These are phyloP conservation scores for Apiospora phragmitis DNA, from an alignment of 2,329 filamentous ascomycete species.

Conservation along the genomic window DNA sequence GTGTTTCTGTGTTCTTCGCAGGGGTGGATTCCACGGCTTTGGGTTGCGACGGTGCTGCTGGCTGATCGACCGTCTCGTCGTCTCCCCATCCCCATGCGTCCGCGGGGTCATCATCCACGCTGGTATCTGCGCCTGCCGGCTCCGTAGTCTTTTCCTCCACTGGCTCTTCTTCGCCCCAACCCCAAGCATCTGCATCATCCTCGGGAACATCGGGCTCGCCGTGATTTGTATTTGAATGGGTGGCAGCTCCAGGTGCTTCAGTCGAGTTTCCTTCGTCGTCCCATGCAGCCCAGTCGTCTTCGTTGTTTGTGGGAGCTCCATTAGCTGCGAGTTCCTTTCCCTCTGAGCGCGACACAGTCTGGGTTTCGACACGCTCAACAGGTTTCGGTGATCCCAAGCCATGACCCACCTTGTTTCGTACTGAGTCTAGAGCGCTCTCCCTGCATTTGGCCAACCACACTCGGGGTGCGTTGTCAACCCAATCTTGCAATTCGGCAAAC, in stretches of 20 bases:
- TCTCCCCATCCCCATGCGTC: slow-evolving; percentile 89
- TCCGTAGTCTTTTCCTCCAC: slow-evolving; percentile 47
- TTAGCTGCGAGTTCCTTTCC: slow-evolving; percentile 65
- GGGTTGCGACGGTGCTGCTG: slow-evolving; percentile 13
- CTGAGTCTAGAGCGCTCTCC: slow-evolving; percentile 74
- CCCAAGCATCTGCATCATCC: slow-evolving; percentile 68
- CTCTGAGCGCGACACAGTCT: slow-evolving; percentile 68
- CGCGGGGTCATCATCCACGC: slow-evolving; percentile 28
- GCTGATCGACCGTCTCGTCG: slow-evolving; percentile 50
- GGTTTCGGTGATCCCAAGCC: slow-evolving; percentile 67
- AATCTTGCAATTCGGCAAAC: slow-evolving; percentile 67
- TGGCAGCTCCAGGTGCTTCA: slow-evolving; percentile 31
- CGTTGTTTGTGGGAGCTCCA: slow-evolving; percentile 44
- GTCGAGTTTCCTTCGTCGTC: slow-evolving; percentile 54
- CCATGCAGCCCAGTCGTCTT: slow-evolving; percentile 80
- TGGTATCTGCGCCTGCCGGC: slow-evolving; percentile 24
- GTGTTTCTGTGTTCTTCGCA: slow-evolving; percentile 35
- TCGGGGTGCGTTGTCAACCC: slow-evolving; percentile 77
- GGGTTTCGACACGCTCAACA: slow-evolving; percentile 84
- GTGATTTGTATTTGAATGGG: slow-evolving; percentile 38
- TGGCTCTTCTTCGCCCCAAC: slow-evolving; percentile 63
- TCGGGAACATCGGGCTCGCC: slow-evolving; percentile 13
- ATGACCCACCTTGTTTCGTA: slow-evolving; percentile 67
- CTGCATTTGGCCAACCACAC: slow-evolving; percentile 86
- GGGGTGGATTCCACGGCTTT: slow-evolving; percentile 3